phyloP scores from a whole-genome alignment of 345 rosid genomes.

The Acer negundo region DNA sequence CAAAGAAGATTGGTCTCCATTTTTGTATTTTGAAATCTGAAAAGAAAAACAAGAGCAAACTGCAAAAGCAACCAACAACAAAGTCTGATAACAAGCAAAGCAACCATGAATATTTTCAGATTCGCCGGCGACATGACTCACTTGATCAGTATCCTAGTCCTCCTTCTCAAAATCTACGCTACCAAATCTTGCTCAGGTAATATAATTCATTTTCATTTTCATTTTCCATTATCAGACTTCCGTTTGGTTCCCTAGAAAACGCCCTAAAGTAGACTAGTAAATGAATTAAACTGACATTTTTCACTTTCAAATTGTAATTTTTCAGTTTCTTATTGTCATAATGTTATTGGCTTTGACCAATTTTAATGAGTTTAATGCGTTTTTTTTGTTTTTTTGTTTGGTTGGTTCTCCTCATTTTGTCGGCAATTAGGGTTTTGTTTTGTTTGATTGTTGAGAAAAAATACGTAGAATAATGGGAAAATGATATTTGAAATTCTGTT shows the following conservation, averaged over 20 bases:
- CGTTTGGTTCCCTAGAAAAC: constrained; percentile 26
- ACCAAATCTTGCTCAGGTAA: constrained; percentile 92
- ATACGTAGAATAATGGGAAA: background rate
- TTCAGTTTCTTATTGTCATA: background rate
- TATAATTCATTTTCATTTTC: background rate
- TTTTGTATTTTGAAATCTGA: background rate
- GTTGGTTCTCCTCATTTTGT: background rate
- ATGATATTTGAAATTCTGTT: background rate
- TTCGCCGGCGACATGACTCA: constrained; percentile 97
- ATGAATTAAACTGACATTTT: background rate
- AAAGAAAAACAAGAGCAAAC: background rate
- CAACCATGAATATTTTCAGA: constrained; percentile 88
- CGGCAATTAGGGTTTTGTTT: constrained; percentile 1
- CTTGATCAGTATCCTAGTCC: constrained; percentile 78
- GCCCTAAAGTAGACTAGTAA: background rate
- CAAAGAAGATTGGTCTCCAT: constrained; percentile 15
- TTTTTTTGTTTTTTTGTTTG: background rate
- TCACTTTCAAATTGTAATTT: background rate
- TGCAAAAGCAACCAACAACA: constrained; percentile 30
- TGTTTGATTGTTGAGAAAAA: constrained; percentile 5
- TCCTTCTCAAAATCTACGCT: constrained; percentile 97
- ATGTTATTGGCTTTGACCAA: background rate
- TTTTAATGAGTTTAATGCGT: background rate
- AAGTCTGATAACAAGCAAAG: background rate
- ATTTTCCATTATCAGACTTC: background rate